Evolutionary conservation across 2,329 filamentous ascomycete species (phyloP), one percentile per base, ranked within the genome.

Genomic region (Ophiostoma quercus): DNA sequence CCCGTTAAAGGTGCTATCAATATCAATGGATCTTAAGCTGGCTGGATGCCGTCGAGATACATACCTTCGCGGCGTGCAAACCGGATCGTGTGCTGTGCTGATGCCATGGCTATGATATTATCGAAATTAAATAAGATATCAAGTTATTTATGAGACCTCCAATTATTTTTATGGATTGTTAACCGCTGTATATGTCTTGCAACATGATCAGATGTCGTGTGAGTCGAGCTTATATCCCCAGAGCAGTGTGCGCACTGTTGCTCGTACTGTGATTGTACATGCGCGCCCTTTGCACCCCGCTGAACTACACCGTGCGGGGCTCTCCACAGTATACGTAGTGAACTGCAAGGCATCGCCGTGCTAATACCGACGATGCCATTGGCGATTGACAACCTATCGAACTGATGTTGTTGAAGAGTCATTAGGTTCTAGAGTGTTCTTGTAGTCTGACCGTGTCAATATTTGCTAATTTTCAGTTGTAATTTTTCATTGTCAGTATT

Each of bases 61-160:
- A 47, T 74, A 88, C 88, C 88, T 82, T 88, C 82, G 29, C 84
- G 84, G 32, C 82, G 84, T 8, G 88, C 88, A 72, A 88, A 84
- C 68, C 85, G 84, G 74, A 90, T 82, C 32, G 74, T 78, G 51
- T 77, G 77, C 43, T 75, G 69, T 65, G 73, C 57, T 3, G 76
- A 67, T 16, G 79, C 72, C 79, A 82, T 82, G 12, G 25, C 7
- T 25, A 29, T 29, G 25, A 29, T 29, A 29, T 29, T 29, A 29
- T 29, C 25, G 25, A 29, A 2, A 29, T 29, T 29, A 29, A 29
- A 29, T 29, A 29, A 29, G 2, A 29, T 29, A 29, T 2, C 25
- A 29, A 29, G 25, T 29, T 29, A 2, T 29, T 2, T 29, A 29
- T 29, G 25, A 29, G 25, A 1, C 2, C 25, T 29, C 25, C 25